Conservation (phyloP, 345 rosid genomes). For the Brassica incana region DNA sequence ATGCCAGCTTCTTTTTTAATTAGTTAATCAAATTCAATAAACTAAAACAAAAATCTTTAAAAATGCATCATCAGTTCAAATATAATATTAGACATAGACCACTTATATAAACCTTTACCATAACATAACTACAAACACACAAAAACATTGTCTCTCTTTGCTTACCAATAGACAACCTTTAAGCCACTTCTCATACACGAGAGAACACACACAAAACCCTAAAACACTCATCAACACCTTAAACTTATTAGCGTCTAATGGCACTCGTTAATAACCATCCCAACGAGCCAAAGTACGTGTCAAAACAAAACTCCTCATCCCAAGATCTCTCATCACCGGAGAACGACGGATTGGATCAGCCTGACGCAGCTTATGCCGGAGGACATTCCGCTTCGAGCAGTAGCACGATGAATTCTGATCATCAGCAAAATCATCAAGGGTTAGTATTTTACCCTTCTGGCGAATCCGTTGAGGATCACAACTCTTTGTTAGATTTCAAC, state of each 20-base stretch:
- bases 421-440: conserved; percentile 37
- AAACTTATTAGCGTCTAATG: conserved; percentile 40
- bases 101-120: conserved; percentile 41
- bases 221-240: neutral
- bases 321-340: conserved; percentile 49
- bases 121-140: conserved; percentile 27
- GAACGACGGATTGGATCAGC: conserved; percentile 28
- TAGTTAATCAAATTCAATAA: conserved; percentile 19
- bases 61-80: conserved; percentile 30
- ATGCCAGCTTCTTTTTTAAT: conserved; percentile 30
- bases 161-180: conserved; percentile 31
- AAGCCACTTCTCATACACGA: conserved; percentile 21
- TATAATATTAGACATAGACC: conserved; percentile 31
- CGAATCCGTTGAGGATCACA: conserved; percentile 44
- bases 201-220: conserved; percentile 11
- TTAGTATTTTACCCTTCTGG: conserved; percentile 39
- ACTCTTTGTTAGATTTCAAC: conserved; percentile 69
- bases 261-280: conserved; percentile 50
- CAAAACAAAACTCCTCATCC: conserved; percentile 35
- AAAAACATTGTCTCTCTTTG: conserved; percentile 36
- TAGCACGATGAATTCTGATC: conserved; percentile 49
- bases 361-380: conserved; percentile 29
- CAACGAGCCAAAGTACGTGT: conserved; percentile 29
- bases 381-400: conserved; percentile 51
- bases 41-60: neutral